These are phyloP conservation scores for Leccinum pallidistipes DNA, from an alignment of 1,284 basidiomycete genomes.

Conservation along the genomic window DNA sequence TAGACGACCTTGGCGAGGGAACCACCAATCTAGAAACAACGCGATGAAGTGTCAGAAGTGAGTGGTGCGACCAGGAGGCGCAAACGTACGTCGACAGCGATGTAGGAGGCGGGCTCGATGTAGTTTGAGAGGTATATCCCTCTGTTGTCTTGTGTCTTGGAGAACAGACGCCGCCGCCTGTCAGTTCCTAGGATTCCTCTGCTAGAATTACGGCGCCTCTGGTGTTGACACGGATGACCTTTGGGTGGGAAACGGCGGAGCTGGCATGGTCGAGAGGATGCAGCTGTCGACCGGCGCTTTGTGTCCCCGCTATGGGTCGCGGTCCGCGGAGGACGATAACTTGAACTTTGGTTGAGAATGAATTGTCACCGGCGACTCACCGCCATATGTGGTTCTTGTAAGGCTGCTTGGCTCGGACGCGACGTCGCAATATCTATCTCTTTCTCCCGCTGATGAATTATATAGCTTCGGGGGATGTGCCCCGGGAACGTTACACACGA, in stretches of 20 bases:
- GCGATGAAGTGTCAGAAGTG: conserved; percentile 1
- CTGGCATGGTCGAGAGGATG: conserved; percentile 31
- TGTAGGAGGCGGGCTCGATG: conserved; percentile 95
- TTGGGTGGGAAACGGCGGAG: conserved; percentile 57
- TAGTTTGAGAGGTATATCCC: conserved; percentile 96
- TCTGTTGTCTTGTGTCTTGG: conserved; percentile 85
- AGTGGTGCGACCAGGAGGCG: conserved; percentile 1
- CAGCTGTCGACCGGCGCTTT: conserved; percentile 14
- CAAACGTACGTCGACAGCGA: conserved; percentile 86
- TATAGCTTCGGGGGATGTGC: not conserved
- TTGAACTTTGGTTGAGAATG: not conserved
- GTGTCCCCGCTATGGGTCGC: conserved; percentile 10
- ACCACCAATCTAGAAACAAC: conserved; percentile 77
- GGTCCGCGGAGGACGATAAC: not conserved
- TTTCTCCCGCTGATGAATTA: not conserved
- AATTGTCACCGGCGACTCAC: conserved; percentile 16
- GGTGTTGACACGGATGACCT: conserved; percentile 83
- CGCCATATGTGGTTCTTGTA: conserved; percentile 3
- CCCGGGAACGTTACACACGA: conserved; percentile 8
- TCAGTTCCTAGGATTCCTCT: conserved; percentile 63
- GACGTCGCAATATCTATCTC: not conserved
- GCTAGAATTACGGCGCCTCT: conserved; percentile 86
- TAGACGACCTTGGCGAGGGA: conserved; percentile 98
- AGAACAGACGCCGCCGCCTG: not conserved
- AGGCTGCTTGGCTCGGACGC: not conserved